Base-by-base conservation (phyloP, 345 rosid species). In the Leavenworthia alabamica region DNA sequence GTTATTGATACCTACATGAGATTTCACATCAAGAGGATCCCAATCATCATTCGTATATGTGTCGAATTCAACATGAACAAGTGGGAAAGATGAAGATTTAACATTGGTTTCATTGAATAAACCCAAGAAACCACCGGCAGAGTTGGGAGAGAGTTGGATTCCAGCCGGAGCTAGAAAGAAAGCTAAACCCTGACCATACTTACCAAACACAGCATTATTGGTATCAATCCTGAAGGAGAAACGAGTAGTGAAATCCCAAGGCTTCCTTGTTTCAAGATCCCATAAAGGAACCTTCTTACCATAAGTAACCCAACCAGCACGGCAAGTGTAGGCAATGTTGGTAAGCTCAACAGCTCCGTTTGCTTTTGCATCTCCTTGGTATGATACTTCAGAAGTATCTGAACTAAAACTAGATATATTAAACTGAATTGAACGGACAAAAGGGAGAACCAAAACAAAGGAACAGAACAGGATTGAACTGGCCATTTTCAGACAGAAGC, bases 1-100 rank as follows among this genome's bases (percentile, higher is more conserved):
- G 48, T 50, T 64, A 56, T 80, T 74, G 46, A 80, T 77, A 13
- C 81, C 83, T 6, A 77, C 79, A 40, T 80, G 83, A 12, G 66
- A 49, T 2, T 8, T 17, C 35, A 61, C 0, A 0, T 27, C 31
- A 1, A 23, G 28, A 7, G 83, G 80, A 73, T 80, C 81, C 83
- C 71, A 66, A 0, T 73, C 35, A 2, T 8, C 0, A 49, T 67
- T 77, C 4, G 2, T 5, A 23, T 0, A 62, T 0, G 76, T 60
- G 10, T 80, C 84, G 1, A 80, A 80, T 24, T 80, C 81, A 8
- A 80, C 69, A 10, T 45, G 53, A 35, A 80, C 64, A 1, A 75
- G 73, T 5, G 72, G 72, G 65, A 53, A 72, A 10, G 32, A 22
- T 12, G 76, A 53, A 5, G 79, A 48, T 1, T 1, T 2, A 0